Base-by-base conservation (phyloP, 139 green algal species). In the Nannochloris sp. region DNA sequence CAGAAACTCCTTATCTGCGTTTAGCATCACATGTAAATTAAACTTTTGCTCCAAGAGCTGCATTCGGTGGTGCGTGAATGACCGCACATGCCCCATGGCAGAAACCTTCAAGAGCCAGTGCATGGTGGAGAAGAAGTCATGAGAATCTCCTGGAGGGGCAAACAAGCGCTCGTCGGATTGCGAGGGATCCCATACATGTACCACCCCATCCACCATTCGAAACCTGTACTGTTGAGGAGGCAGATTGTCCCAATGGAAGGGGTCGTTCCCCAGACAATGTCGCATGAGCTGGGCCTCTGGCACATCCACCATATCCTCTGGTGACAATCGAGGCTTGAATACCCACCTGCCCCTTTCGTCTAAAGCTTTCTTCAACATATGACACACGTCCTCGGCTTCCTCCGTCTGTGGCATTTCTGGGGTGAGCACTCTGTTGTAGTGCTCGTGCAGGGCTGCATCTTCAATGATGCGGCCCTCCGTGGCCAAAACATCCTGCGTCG, bases 41-140 rank as follows among this genome's bases (percentile, higher is more conserved):
- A 96, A 97, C 79, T 93, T 93, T 77, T 96, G 90, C 83, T 99
- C 93, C 73, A 98, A 84, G 74, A 99, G 90, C 78, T 87, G 84
- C 70, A 98, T 84, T 45, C 92, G 84, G 67, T 95, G 87, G 77
- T 97, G 87, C 65, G 85, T 93, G 70, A 94, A 94, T 23, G 81
- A 89, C 71, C 93, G 93, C 28, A 96, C 84, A 16, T 89, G 82
- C 14, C 93, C 92, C 61, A 83, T 66, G 3, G 67, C 62, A 8
- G 61, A 50, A 37, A 91, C 70, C 43, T 75, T 76, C 69, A 89
- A 73, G 44, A 91, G 36, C 66, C 72, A 72, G 71, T 93, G 87
- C 85, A 96, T 79, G 76, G 95, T 89, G 1, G 83, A 86, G 85
- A 97, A 98, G 77, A 98, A 99, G 25, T 93, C 89, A 3, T 71